Evolutionary conservation across 2,329 filamentous ascomycete genomes (phyloP), one percentile per base, ranked within the genome.

Genomic region (Bipolaris zeicola): DNA sequence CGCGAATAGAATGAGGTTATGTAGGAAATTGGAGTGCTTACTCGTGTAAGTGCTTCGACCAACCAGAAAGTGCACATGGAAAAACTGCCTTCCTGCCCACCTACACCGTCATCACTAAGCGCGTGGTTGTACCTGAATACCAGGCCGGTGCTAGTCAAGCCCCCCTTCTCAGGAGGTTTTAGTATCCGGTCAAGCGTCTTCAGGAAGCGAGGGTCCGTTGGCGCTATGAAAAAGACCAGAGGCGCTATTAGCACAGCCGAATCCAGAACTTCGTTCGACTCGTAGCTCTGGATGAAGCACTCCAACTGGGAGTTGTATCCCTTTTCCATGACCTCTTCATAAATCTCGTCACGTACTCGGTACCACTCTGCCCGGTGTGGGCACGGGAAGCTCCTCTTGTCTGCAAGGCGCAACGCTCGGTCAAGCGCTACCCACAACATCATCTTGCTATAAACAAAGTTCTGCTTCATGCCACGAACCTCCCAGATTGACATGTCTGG

Each of bases 21-120:
- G 3, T 20, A 13, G 50, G 41, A 46, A 36, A 13, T 34, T 38
- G 45, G 81, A 78, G 63, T 83, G 78, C 61, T 24, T 62, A 89
- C 89, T 31, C 89, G 82, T 28, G 89, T 90, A 76, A 92, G 82
- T 22, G 89, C 89, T 75, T 92, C 90, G 11, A 92, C 88, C 0
- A 92, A 84, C 90, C 90, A 92, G 72, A 92, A 92, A 0, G 89
- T 92, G 69, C 89, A 91, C 89, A 92, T 92, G 68, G 84, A 87
- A 70, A 92, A 92, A 18, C 89, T 89, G 20, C 90, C 90, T 75
- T 92, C 89, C 49, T 83, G 81, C 16, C 89, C 89, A 36, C 89
- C 88, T 7, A 92, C 88, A 28, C 89, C 88, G 67, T 92, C 89
- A 52, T 91, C 84, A 2, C 87, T 85, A 24, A 86, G 77, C 5